phyloP scores from a whole-genome alignment of 202 grass and related monocot genomes.

The Tripidium arundinaceum region DNA sequence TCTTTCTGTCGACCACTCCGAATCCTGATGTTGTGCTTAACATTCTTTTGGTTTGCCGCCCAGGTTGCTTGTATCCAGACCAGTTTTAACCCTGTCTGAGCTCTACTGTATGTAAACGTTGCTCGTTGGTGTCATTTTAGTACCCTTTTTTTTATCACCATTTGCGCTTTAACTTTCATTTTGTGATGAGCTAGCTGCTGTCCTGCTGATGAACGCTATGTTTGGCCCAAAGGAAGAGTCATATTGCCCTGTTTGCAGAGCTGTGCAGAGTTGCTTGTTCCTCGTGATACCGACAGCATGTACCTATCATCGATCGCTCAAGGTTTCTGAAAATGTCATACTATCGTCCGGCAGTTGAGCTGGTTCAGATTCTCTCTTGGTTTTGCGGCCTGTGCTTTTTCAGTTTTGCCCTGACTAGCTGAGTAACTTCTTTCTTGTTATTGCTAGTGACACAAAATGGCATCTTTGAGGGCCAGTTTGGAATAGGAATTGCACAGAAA shows the following conservation, averaged over 20 bases:
- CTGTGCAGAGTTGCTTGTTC: neutral
- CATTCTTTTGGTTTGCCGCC: slow-evolving; percentile 5
- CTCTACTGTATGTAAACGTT: neutral
- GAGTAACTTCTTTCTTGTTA: neutral
- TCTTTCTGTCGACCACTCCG: neutral
- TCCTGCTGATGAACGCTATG: neutral
- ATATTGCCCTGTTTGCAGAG: neutral
- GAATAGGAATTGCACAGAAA: neutral
- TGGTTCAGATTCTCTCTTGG: neutral
- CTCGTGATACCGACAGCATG: slow-evolving; percentile 6
- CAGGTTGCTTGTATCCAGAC: slow-evolving; percentile 23
- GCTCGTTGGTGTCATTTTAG: neutral
- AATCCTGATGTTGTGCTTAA: slow-evolving; percentile 22
- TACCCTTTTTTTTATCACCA: neutral
- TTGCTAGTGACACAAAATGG: neutral
- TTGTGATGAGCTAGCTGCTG: neutral
- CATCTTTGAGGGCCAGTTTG: neutral
- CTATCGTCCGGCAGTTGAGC: neutral
- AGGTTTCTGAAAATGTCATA: slow-evolving; percentile 8
- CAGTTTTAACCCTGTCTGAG: slow-evolving; percentile 26
- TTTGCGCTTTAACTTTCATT: slow-evolving; percentile 2
- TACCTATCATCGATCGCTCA: neutral
- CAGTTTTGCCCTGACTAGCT: neutral
- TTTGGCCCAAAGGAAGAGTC: neutral
- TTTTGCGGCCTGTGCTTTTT: neutral